Evolutionary conservation across 768 basidiomycete species (phyloP), one percentile per base, ranked within the genome.

Genomic region (Solioccasus polychromus): DNA sequence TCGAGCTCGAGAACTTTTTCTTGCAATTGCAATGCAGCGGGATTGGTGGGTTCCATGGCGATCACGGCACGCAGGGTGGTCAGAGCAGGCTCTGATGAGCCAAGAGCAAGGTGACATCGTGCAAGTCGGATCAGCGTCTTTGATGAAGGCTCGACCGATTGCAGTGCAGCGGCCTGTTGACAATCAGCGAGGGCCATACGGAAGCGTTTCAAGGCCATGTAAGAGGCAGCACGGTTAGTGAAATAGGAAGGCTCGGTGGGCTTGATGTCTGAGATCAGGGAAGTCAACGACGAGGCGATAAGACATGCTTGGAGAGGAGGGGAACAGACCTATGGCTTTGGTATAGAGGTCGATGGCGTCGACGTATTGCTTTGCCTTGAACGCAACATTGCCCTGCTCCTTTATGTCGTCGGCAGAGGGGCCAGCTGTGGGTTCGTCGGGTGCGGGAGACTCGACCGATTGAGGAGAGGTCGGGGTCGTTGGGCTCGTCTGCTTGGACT

Each of bases 61-160:
- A 88, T 69, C 15, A 80, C 77, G 9, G 71, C 62, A n/a, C 82
- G 76, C 37, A 91, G 70, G 1, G 83, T 80, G 8, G 82, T 81
- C 12, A 81, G 71, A 2, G 90, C 86, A 11, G 81, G 78, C 1
- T 76, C 75, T 0, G 85, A 73, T 2, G 78, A 76, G 3, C 88
- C 92, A 7, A 90, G 73, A 1, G 88, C 88, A 14, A 91, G 72
- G 50, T 94, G 91, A 64, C 91, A 93, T 40, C 85, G 78, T 0
- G 87, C 89, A 5, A 92, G 78, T 3, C 92, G 85, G 28, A 90
- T 71, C 38, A 93, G 77, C 9, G 90, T 92, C 63, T 93, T 93
- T 1, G 80, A 52, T 5, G 83, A 79, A 7, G 86, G 85, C 11
- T 69, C 58, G 8, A 69, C 61, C 8, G 81, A 64, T 66, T 92